These are phyloP conservation scores for Melampsora americana DNA, from an alignment of 1,284 basidiomycete species.

Conservation along the genomic window DNA sequence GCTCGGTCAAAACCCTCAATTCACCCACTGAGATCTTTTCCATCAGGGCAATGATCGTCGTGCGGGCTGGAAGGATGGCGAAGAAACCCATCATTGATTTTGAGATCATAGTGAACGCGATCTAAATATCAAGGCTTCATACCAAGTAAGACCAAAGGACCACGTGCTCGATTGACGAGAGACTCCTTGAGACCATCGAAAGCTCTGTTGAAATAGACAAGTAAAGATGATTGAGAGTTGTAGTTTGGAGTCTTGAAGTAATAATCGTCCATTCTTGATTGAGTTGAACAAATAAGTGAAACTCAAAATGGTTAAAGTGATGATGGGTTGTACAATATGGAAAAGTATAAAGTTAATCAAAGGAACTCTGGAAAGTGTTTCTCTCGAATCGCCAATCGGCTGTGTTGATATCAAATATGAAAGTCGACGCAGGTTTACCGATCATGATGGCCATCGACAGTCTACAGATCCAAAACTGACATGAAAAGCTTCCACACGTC, in stretches of 20 bases:
- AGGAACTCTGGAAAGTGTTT: too few species aligned
- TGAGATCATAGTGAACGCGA: neutral
- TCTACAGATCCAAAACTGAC: too few species aligned
- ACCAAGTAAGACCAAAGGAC: constrained; percentile 44
- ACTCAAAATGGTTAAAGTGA: too few species aligned
- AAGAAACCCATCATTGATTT: neutral
- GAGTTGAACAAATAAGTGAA: too few species aligned
- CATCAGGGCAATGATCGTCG: constrained; percentile 54
- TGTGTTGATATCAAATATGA: too few species aligned
- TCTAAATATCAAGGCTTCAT: neutral
- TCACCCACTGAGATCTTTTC: constrained; percentile 59
- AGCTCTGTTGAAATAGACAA: constrained; percentile 24
- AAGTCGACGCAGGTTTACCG: too few species aligned
- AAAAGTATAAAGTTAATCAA: neutral
- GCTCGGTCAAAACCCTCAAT: constrained; percentile 53
- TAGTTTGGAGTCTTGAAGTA: constrained; percentile 44
- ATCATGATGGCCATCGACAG: too few species aligned
- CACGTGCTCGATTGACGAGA: constrained; percentile 36
- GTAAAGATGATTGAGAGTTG: constrained; percentile 28
- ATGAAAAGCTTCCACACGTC: too few species aligned
- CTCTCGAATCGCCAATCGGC: too few species aligned
- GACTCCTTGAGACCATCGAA: constrained; percentile 42
- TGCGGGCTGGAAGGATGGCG: constrained; percentile 22
- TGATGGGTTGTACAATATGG: neutral
- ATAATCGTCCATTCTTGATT: constrained; percentile 1